Percentiles rank a stretch among this genome's conserved stretches.
phyloP scores from a whole-genome alignment of 371 early-diverging fungal genomes.

The Amoeboaphelidium protococcarum region DNA sequence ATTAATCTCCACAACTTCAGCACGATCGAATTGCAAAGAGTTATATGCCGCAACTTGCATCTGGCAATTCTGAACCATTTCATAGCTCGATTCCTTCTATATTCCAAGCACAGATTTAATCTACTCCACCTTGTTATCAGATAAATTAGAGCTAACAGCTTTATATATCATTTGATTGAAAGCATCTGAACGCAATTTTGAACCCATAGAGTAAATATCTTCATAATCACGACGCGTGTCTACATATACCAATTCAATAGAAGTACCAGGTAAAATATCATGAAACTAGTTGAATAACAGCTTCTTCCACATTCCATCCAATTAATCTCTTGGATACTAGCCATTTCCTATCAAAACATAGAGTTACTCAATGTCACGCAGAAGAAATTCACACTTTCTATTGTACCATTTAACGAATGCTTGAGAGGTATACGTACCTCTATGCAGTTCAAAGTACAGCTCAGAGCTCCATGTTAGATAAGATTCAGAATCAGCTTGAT shows the following conservation, averaged over 20 bases:
- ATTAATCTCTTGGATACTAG: conserved; percentile 36
- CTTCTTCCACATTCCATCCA: conserved; percentile 62
- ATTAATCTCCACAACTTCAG: neutral
- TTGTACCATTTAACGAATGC: conserved; percentile 57
- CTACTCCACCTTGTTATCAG: no score
- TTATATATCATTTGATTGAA: neutral
- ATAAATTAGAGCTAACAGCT: no score
- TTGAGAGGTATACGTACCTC: conserved; percentile 89
- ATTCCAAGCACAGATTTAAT: no score
- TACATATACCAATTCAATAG: conserved; percentile 60
- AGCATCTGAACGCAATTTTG: neutral
- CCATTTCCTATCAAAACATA: conserved; percentile 9
- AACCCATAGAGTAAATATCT: neutral
- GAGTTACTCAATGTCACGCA: conserved; percentile 50
- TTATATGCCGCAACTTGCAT: no score
- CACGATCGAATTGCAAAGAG: neutral
- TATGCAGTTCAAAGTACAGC: conserved; percentile 71
- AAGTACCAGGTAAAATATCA: conserved; percentile 76
- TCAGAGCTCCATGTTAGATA: conserved; percentile 1
- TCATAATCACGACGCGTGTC: conserved; percentile 38
- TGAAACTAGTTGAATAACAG: conserved; percentile 89
- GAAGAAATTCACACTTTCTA: conserved; percentile 48
- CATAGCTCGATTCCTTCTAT: no score
- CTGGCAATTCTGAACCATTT: no score
- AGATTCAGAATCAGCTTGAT: neutral